These are phyloP conservation scores for Eurotiales sp. DNA, from an alignment of 2,329 filamentous ascomycete species.

Conservation along the genomic window DNA sequence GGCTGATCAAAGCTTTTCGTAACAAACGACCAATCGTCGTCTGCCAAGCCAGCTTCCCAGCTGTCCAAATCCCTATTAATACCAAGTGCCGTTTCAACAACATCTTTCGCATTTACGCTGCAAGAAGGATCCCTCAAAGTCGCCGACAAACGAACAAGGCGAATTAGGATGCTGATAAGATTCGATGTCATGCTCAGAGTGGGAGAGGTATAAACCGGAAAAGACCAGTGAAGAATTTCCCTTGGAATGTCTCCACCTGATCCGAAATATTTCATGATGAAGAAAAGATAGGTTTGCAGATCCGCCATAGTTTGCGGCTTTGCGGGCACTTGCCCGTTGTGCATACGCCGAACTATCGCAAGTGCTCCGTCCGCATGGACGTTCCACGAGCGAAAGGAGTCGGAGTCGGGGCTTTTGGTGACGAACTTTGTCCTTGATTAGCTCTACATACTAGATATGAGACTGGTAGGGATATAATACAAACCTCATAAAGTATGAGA, in stretches of 20 bases:
- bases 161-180: slow-evolving; percentile 8
- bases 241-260: not conserved
- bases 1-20: slow-evolving; percentile 15
- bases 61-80: slow-evolving; percentile 19
- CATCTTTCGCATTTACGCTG: not conserved
- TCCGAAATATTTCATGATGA: slow-evolving; percentile 4
- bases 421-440: slow-evolving; percentile 12
- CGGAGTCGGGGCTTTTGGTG: slow-evolving; percentile 21
- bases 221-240: not conserved
- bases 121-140: not conserved
- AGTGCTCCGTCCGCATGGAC: slow-evolving; percentile 4
- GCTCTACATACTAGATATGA: not conserved
- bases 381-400: slow-evolving; percentile 23
- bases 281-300: slow-evolving; percentile 1
- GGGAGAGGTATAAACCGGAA: not conserved
- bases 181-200: slow-evolving; percentile 21
- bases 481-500: not conserved
- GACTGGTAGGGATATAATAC: too few species aligned
- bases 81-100: slow-evolving; percentile 4
- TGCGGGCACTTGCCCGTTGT: not conserved
- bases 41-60: slow-evolving; percentile 20
- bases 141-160: slow-evolving; percentile 3
- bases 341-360: not conserved
- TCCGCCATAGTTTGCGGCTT: not conserved
- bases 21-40: slow-evolving; percentile 15